A percentile compares a stretch with the other conserved stretches of the same genome.
phyloP scores from a whole-genome alignment of 164 flowering plant species.

The Vitis rupestris region DNA sequence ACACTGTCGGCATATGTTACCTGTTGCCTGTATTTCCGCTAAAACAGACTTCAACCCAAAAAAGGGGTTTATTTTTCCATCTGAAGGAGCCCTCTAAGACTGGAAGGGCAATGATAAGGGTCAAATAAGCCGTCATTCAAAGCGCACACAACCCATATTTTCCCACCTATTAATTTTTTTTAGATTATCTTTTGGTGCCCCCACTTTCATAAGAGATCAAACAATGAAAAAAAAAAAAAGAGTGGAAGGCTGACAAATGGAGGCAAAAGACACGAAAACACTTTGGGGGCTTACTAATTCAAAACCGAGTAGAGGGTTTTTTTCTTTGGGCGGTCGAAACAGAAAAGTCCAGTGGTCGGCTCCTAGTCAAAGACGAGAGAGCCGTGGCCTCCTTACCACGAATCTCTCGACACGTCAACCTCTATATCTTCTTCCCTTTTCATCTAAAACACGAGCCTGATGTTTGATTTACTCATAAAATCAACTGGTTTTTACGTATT shows the following conservation, averaged over 20 bases:
- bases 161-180: no score
- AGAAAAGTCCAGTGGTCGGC: constrained; percentile 17
- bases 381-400: not conserved
- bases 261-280: constrained; percentile 14
- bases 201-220: not conserved
- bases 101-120: no score
- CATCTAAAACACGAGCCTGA: no score
- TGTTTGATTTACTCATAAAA: not conserved
- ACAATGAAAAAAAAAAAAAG: not conserved
- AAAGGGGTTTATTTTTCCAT: no score
- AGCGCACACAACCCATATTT: no score
- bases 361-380: constrained; percentile 11
- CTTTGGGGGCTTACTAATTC: constrained; percentile 24
- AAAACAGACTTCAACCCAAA: no score
- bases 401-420: constrained; percentile 10
- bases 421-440: not conserved
- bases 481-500: constrained; percentile 1
- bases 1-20: no score
- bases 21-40: no score
- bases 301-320: constrained; percentile 4
- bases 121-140: no score
- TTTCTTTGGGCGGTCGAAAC: constrained; percentile 34
- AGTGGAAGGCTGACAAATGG: no score
- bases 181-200: no score
- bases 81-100: no score